These are phyloP conservation scores for Fraxinus greggii DNA, from an alignment of 305 asterid genomes.

Conservation along the genomic window DNA sequence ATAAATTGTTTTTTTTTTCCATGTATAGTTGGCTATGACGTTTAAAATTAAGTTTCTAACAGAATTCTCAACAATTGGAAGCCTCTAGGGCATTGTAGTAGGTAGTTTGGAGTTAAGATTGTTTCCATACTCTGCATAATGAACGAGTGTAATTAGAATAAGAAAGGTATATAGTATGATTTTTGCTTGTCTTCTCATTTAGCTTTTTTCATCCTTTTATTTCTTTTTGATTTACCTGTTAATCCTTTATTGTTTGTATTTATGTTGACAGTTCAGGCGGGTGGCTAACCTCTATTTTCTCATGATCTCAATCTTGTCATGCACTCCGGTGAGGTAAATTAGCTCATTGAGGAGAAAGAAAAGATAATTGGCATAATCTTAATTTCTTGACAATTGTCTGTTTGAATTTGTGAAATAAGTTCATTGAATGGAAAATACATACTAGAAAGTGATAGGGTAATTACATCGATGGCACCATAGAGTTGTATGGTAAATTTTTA, in stretches of 20 bases:
- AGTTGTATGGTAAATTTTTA: background rate
- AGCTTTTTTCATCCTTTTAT: conserved; percentile 8
- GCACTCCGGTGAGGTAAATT: conserved; percentile 92
- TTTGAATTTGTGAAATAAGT: background rate
- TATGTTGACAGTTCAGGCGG: conserved; percentile 97
- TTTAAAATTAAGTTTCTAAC: background rate
- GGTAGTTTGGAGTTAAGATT: background rate
- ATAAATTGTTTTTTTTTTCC: background rate
- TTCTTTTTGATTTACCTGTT: conserved; percentile 41
- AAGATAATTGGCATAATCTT: background rate
- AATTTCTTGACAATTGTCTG: background rate
- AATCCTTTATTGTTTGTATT: conserved; percentile 31
- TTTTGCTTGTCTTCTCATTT: conserved; percentile 18
- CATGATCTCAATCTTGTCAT: conserved; percentile 95
- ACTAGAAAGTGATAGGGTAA: background rate
- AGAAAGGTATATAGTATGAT: background rate
- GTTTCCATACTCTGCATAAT: conserved; percentile 11
- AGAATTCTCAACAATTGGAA: background rate
- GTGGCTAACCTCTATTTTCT: conserved; percentile 99
- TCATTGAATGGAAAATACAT: background rate
- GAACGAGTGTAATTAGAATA: conserved; percentile 12
- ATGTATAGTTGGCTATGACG: background rate
- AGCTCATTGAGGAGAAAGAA: background rate
- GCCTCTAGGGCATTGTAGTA: conserved; percentile 10
- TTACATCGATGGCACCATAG: background rate